Base-by-base conservation (phyloP, 2,329 filamentous ascomycete species). In the Ascomycota sp. region DNA sequence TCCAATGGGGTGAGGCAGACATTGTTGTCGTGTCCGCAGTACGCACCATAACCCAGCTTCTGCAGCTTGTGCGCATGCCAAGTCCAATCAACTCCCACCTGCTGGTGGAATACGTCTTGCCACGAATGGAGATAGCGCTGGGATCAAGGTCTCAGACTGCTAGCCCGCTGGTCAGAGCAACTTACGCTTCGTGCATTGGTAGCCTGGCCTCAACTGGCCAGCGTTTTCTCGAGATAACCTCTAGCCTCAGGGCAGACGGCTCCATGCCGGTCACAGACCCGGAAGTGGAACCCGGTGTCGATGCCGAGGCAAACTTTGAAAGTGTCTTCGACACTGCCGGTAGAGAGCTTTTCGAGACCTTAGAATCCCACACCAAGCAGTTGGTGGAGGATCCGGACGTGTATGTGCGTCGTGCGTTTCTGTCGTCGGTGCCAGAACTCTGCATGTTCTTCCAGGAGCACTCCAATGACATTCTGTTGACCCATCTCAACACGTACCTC, bases 391-490 rank as follows among this genome's bases (percentile, higher is more conserved):
- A 98, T 43, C 59, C 65, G 0, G 79, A 95, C 43, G 68, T 80
- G 5, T 75, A 80, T 23, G 91, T 98, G 15, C 76, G 85, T 27
- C 68, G 89, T 35, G 85, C 89, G 1, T 94, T 98, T 45, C 58
- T 98, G 27, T 77, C 77, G 7, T 95, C 89, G 7, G 85, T 98
- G 0, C 77, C 85, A 0, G 80, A 83, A 36, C 62, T 98, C 1
- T 98, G 89, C 47, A 72, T 94, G 39, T 95, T 98, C 51, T 95
- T 98, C 40, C 85, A 79, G 35, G 67, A 75, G n/a, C 77, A 83
- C 44, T 78, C 86, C 1, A 94, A 91, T 47, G 89, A 98, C 45
- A 81, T 98, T n/a, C 74, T 98, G 11, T 59, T 98, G 15, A 92
- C 83, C 21, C 89, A 98, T 53, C 60, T 98, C 20, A 95, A 95